phyloP scores from a whole-genome alignment of 768 basidiomycete genomes.

The Tylopilus sp. region DNA sequence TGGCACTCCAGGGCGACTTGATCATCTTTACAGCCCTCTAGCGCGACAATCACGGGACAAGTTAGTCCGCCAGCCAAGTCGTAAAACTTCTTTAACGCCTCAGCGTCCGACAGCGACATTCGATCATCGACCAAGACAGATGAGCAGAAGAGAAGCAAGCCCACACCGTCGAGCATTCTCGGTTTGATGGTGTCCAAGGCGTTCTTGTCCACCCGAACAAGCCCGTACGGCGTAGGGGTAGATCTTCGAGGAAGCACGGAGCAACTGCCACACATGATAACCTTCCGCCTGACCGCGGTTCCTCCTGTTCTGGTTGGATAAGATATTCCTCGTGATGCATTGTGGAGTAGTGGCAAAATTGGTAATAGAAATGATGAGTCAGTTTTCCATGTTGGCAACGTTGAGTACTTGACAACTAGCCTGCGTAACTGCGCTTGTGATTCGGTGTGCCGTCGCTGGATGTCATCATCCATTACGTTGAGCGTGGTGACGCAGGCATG shows the following conservation, averaged over 20 bases:
- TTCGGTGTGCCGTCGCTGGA: neutral
- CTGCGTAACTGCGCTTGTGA: neutral
- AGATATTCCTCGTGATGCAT: too few relatives aligned
- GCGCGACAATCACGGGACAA: constrained; percentile 1
- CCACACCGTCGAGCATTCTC: neutral
- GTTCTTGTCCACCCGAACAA: neutral
- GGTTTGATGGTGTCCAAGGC: too few relatives aligned
- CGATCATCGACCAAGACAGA: neutral
- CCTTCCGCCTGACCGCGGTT: too few relatives aligned
- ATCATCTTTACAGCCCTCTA: neutral
- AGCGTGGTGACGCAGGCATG: constrained; percentile 11
- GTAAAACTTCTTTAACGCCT: neutral
- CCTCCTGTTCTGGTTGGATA: too few relatives aligned
- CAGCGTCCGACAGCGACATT: neutral
- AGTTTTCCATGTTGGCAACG: too few relatives aligned
- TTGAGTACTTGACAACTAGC: neutral
- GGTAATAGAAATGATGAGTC: too few relatives aligned
- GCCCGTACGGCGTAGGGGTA: neutral
- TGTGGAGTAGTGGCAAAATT: too few relatives aligned
- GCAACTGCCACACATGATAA: too few relatives aligned
- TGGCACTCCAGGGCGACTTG: neutral
- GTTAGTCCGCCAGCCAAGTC: neutral
- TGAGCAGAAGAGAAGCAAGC: neutral
- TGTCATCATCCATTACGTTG: neutral
- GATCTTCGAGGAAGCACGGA: too few relatives aligned